Evolutionary conservation across 495 filamentous ascomycete species (phyloP).

Genomic region (Penicillium parvum): DNA sequence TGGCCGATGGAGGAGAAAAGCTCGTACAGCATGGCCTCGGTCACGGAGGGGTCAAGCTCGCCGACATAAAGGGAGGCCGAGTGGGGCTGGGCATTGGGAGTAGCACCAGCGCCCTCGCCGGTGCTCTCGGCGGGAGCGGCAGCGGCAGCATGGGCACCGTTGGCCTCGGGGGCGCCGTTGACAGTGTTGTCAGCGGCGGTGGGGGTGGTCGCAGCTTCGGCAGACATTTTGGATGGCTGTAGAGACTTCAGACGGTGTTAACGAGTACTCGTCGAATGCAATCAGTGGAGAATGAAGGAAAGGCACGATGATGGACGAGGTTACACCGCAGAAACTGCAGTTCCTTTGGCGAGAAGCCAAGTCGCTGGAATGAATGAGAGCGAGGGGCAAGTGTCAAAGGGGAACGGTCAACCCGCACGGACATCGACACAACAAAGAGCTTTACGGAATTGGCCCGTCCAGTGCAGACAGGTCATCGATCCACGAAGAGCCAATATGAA

Average conservation of each 20-base stretch:
- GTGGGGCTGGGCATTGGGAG: constrained; percentile 74
- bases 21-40: constrained; percentile 99
- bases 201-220: constrained; percentile 42
- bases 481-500: background rate
- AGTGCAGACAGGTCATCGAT: background rate
- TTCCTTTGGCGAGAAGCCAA: constrained; percentile 6
- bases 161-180: constrained; percentile 41
- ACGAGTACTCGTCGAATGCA: constrained; percentile 11
- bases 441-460: constrained; percentile 12
- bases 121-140: constrained; percentile 33
- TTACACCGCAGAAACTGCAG: constrained; percentile 16
- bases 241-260: constrained; percentile 19
- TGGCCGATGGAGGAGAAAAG: constrained; percentile 99
- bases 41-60: constrained; percentile 95
- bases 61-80: constrained; percentile 98
- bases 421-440: constrained; percentile 18
- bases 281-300: constrained; percentile 1
- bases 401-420: constrained; percentile 7
- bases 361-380: constrained; percentile 1
- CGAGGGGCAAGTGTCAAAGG: constrained; percentile 7
- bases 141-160: constrained; percentile 26
- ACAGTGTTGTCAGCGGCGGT: constrained; percentile 36
- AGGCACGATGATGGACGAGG: constrained; percentile 4
- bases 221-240: constrained; percentile 42
- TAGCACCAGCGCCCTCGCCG: constrained; percentile 41